Evolutionary conservation across 495 filamentous ascomycete species (phyloP).

Genomic region (Penicillium silybi): DNA sequence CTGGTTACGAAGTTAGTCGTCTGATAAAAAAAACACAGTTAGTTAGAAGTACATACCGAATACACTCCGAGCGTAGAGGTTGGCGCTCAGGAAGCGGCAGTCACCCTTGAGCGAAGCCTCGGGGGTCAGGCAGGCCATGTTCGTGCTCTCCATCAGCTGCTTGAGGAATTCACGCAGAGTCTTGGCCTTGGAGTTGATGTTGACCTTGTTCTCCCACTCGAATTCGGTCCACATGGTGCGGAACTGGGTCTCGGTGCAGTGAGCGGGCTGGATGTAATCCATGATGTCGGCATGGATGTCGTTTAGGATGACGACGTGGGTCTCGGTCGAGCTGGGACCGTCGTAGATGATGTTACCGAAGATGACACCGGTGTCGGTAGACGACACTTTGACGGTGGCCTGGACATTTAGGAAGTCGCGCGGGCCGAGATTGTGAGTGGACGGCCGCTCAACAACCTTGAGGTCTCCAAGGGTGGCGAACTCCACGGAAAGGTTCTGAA

Average conservation of each 20-base stretch:
- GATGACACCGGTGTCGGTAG: constrained; percentile 97
- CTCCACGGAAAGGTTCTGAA: constrained; percentile 96
- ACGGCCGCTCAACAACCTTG: constrained; percentile 95
- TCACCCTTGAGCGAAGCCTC: constrained; percentile 96
- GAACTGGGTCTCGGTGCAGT: constrained; percentile 98
- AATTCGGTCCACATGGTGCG: constrained; percentile 99
- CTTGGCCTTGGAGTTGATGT: constrained; percentile 97
- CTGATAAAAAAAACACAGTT: constrained; percentile 3
- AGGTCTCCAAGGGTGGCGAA: constrained; percentile 97
- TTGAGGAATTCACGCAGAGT: constrained; percentile 87
- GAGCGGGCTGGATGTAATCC: constrained; percentile 98
- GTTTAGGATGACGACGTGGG: constrained; percentile 96
- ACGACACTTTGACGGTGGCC: constrained; percentile 98
- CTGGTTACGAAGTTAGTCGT: constrained; percentile 48
- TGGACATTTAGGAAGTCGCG: constrained; percentile 98
- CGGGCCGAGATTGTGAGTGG: constrained; percentile 89
- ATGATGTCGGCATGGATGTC: constrained; percentile 99
- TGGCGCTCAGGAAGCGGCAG: constrained; percentile 96
- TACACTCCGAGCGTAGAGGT: constrained; percentile 94
- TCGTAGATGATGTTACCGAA: constrained; percentile 99
- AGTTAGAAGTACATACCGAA: constrained; percentile 70
- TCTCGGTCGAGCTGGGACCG: constrained; percentile 89
- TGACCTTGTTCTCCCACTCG: constrained; percentile 99
- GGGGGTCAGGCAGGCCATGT: constrained; percentile 97
- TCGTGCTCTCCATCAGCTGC: constrained; percentile 94